These are phyloP conservation scores for Ogataea trehalophila DNA, from an alignment of 805 yeast genomes.

Conservation along the genomic window DNA sequence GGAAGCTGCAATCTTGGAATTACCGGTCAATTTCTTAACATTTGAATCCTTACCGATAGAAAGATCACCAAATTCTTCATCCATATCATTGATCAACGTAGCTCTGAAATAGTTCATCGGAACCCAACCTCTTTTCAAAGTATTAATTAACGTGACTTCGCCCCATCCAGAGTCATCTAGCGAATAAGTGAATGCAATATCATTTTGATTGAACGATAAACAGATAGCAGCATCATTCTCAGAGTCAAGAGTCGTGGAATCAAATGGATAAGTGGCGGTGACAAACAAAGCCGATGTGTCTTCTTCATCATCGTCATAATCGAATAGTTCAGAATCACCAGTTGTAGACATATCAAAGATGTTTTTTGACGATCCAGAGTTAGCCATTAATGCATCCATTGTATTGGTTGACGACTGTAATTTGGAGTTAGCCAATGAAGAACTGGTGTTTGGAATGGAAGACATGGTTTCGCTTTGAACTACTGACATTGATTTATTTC, in stretches of 20 bases:
- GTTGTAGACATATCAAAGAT: slow-evolving; percentile 8
- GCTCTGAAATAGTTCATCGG: slow-evolving; percentile 74
- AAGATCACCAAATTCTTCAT: slow-evolving; percentile 9
- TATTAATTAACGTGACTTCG: slow-evolving; percentile 66
- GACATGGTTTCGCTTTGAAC: not conserved
- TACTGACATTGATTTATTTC: slow-evolving; percentile 1
- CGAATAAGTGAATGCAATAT: slow-evolving; percentile 71
- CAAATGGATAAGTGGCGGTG: slow-evolving; percentile 31
- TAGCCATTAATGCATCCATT: slow-evolving; percentile 5
- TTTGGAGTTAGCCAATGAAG: slow-evolving; percentile 2
- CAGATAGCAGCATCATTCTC: slow-evolving; percentile 69
- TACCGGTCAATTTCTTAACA: slow-evolving; percentile 9
- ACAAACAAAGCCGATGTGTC: slow-evolving; percentile 35
- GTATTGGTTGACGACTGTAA: slow-evolving; percentile 3
- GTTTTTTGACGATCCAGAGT: slow-evolving; percentile 13
- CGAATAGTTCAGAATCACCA: slow-evolving; percentile 2
- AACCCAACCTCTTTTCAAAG: slow-evolving; percentile 73
- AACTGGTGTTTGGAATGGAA: not conserved
- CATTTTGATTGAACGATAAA: slow-evolving; percentile 63
- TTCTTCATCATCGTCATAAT: slow-evolving; percentile 19
- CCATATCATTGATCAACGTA: slow-evolving; percentile 22
- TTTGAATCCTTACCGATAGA: not conserved
- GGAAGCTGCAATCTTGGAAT: slow-evolving; percentile 33
- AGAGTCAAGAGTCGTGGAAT: slow-evolving; percentile 47
- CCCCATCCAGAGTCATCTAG: slow-evolving; percentile 87